Conservation (phyloP, 2,329 filamentous ascomycete species). For the Lasiodiplodia sp. region DNA sequence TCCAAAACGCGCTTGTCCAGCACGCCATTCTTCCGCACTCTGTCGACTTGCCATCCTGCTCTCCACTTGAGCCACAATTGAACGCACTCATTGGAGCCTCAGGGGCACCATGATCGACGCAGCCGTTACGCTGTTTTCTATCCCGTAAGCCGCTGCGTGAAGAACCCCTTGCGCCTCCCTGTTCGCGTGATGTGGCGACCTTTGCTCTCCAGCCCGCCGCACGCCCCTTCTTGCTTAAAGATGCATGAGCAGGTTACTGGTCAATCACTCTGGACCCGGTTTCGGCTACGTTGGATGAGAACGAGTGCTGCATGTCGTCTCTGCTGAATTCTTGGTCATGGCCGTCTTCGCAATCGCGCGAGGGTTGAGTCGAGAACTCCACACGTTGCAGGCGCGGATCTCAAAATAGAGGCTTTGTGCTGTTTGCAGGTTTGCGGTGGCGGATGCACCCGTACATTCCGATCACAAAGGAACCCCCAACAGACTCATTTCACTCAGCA, state of each 20-base stretch:
- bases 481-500: background rate
- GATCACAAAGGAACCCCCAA: background rate
- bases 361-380: too few relatives aligned
- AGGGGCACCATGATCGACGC: background rate
- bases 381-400: too few relatives aligned
- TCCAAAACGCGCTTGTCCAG: constrained; percentile 12
- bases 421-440: background rate
- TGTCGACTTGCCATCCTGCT: constrained; percentile 1
- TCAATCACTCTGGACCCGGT: background rate
- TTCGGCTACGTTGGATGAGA: too few relatives aligned
- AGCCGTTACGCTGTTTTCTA: constrained; percentile 16
- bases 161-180: background rate
- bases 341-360: too few relatives aligned
- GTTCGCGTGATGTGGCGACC: background rate
- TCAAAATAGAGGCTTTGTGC: background rate
- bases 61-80: constrained; percentile 2
- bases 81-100: background rate
- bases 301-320: too few relatives aligned
- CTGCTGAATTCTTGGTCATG: too few relatives aligned
- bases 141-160: constrained; percentile 5
- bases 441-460: constrained; percentile 16
- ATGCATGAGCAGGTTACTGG: too few relatives aligned
- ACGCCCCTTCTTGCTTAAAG: background rate
- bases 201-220: background rate
- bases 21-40: constrained; percentile 4